Base-by-base conservation (phyloP, 805 yeast genomes). In the Geotrichum ghanense region DNA sequence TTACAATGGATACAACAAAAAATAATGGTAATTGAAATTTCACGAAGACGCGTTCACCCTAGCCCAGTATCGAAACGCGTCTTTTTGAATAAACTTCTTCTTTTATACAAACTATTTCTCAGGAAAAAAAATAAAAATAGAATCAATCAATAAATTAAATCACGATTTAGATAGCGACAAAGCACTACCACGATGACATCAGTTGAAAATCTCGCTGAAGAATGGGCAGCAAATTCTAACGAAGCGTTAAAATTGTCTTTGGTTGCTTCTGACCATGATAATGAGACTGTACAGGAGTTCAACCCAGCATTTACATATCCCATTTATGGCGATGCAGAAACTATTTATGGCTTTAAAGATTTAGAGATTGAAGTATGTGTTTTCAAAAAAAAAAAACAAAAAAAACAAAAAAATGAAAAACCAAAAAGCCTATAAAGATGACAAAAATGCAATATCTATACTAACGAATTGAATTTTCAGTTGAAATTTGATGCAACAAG, bases 261-360 rank as follows among this genome's bases (percentile, higher is more conserved):
- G 5, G 42, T 39, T 19, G 5, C 23, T 21, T 6, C 23, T 20
- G 24, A 39, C 16, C 16, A n/a, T 6, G 6, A 22, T 10, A n/a
- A 39, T 4, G 5, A 5, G 7, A n/a, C 12, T 5, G 14, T 6
- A 6, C 19, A 31, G 41, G 24, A 5, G 3, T 88, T 89, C 67
- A 66, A 72, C 34, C 97, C 97, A 0, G 58, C 67, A 12, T 88
- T 86, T 66, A 90, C 97, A 1, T 92, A 92, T 62, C 95, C 97
- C 2, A 82, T 92, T 9, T 92, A 78, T 69, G 97, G 97, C 3
- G 95, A 88, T 43, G 74, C 87, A 1, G 98, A 92, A 59, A 80
- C 80, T 46, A 79, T 92, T 1, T 86, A 80, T 58, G 98, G 98
- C 2, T 92, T 77, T 61, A 73, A 80, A 53, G 82, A 77, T 54